phyloP scores from a whole-genome alignment of 768 basidiomycete species.

The Trametes maxima region DNA sequence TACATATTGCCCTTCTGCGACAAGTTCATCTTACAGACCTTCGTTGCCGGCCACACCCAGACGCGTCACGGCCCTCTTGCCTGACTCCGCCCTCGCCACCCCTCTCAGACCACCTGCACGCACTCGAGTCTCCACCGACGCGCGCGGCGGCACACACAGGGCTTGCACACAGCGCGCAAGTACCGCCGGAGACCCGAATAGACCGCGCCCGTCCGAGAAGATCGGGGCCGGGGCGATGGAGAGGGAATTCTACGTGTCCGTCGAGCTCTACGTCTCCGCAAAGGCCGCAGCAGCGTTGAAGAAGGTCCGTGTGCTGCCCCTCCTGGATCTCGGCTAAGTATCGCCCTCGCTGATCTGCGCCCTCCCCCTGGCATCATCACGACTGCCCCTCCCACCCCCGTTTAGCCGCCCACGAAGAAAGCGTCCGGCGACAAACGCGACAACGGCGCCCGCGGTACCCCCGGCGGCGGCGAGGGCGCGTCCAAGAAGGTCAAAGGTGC shows the following conservation, averaged over 20 bases:
- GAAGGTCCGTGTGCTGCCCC: constrained; percentile 47
- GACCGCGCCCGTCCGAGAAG: constrained; percentile 13
- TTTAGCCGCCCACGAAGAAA: constrained; percentile 47
- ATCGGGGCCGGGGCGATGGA: constrained; percentile 13
- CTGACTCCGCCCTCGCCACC: background rate
- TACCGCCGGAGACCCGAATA: constrained; percentile 10
- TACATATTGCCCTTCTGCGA: constrained; percentile 8
- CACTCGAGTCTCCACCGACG: background rate
- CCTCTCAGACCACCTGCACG: background rate
- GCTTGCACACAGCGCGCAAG: background rate
- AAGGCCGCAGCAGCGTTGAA: constrained; percentile 52
- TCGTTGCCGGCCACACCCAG: background rate
- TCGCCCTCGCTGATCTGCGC: background rate
- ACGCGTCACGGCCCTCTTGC: background rate
- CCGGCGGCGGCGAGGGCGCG: constrained; percentile 44
- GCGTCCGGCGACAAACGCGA: constrained; percentile 62
- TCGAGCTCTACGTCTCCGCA: constrained; percentile 63
- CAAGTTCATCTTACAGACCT: background rate
- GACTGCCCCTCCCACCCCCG: constrained; percentile 4
- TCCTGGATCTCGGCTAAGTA: constrained; percentile 16
- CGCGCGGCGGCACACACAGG: background rate
- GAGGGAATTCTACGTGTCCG: constrained; percentile 61
- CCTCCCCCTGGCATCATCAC: background rate
- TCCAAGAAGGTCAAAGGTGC: constrained; percentile 64
- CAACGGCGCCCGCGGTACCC: constrained; percentile 31